Evolutionary conservation across 1,284 basidiomycete species (phyloP).

Genomic region (Apiotrichum mycotoxinovorans): DNA sequence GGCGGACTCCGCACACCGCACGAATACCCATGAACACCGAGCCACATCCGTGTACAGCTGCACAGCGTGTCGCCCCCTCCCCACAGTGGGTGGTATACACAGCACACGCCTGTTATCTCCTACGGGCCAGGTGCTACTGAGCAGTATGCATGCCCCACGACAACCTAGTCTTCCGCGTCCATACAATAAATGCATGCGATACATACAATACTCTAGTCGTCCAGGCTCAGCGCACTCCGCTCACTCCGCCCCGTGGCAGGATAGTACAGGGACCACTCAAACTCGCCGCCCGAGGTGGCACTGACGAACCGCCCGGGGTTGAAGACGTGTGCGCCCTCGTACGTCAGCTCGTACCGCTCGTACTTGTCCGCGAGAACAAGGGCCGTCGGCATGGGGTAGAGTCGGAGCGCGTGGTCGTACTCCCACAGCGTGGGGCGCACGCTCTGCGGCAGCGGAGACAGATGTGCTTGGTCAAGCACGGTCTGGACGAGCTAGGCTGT

Average conservation of each 20-base stretch:
- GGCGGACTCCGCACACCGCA: no score
- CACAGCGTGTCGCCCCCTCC: no score
- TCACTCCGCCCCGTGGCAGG: constrained; percentile 54
- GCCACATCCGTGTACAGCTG: no score
- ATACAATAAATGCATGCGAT: no score
- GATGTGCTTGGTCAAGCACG: constrained; percentile 84
- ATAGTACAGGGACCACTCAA: constrained; percentile 82
- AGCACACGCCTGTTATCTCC: no score
- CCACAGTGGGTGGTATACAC: no score
- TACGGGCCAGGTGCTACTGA: no score
- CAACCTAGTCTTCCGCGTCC: neutral
- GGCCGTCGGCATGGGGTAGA: constrained; percentile 92
- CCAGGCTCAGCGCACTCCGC: constrained; percentile 33
- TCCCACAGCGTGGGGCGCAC: constrained; percentile 87
- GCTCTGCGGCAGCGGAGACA: constrained; percentile 75
- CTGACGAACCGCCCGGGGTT: constrained; percentile 85
- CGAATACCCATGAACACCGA: no score
- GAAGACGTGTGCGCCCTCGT: constrained; percentile 97
- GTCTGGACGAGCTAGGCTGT: constrained; percentile 77
- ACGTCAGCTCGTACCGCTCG: constrained; percentile 92
- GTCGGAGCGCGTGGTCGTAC: constrained; percentile 83
- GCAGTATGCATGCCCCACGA: neutral
- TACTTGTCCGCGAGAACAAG: constrained; percentile 97
- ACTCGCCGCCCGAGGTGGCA: constrained; percentile 58
- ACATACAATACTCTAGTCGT: constrained; percentile 4